Evolutionary conservation across 202 grass and related monocot genomes (phyloP).

Genomic region (Cymbopogon flexuosus): DNA sequence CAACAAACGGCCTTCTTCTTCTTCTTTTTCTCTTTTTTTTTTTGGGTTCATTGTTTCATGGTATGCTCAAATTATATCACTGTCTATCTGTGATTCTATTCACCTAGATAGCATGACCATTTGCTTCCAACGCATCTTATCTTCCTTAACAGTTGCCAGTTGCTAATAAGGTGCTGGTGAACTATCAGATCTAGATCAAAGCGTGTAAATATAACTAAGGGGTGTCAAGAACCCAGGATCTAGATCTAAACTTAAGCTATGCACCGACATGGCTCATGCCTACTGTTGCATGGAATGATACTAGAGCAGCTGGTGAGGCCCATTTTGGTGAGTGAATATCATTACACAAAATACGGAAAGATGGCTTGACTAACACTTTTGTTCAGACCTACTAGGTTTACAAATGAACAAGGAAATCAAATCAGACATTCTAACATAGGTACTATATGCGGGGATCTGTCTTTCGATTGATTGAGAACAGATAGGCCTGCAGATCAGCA

Average conservation of each 20-base stretch:
- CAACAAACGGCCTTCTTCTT: neutral
- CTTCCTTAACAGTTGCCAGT: neutral
- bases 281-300: neutral
- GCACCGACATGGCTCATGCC: neutral
- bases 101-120: neutral
- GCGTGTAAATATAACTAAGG: neutral
- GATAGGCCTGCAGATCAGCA: neutral
- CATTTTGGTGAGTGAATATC: neutral
- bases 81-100: neutral
- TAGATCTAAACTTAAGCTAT: neutral
- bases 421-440: neutral
- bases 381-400: neutral
- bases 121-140: neutral
- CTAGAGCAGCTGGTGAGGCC: neutral
- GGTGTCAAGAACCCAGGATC: neutral
- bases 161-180: neutral
- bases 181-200: neutral
- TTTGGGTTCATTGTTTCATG: neutral
- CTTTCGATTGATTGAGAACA: neutral
- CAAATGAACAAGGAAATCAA: neutral
- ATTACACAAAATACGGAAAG: neutral
- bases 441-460: neutral
- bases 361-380: neutral
- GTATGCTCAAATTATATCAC: neutral
- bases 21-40: neutral